Percentiles rank a stretch among this genome's conserved stretches.
These are phyloP conservation scores for Talaromyces sp. DNA, from an alignment of 2,329 filamentous ascomycete species.

Conservation along the genomic window DNA sequence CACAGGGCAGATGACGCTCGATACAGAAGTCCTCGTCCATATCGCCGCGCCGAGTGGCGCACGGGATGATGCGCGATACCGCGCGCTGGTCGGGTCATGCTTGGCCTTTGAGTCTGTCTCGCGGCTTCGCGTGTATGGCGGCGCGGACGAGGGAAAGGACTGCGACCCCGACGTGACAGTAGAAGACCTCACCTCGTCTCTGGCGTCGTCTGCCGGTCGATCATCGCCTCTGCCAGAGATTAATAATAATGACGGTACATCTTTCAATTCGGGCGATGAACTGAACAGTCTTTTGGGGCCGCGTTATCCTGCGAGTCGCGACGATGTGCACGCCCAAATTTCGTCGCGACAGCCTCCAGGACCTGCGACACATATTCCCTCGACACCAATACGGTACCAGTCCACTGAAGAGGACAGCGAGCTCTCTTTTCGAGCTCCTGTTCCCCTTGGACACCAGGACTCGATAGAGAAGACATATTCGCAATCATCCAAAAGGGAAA, in stretches of 20 bases:
- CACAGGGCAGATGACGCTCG: constrained; percentile 7
- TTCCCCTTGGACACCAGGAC: background rate
- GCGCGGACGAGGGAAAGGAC: background rate
- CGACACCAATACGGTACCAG: background rate
- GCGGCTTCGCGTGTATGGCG: constrained; percentile 14
- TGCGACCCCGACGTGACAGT: background rate
- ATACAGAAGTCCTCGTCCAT: constrained; percentile 37
- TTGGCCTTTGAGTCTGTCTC: constrained; percentile 28
- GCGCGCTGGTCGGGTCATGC: constrained; percentile 32
- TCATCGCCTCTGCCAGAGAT: background rate
- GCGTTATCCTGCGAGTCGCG: background rate
- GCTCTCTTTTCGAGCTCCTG: constrained; percentile 6
- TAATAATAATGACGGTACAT: background rate
- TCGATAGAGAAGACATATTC: background rate
- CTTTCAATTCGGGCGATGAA: constrained; percentile 11
- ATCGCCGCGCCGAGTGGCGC: constrained; percentile 33
- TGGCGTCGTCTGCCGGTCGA: background rate
- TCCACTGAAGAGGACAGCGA: constrained; percentile 7
- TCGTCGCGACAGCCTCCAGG: background rate
- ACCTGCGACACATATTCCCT: background rate
- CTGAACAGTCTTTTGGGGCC: constrained; percentile 2
- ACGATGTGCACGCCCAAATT: background rate
- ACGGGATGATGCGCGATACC: constrained; percentile 35
- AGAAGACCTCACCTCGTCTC: background rate
- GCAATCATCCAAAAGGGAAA: background rate